Base-by-base conservation (phyloP, 2,329 filamentous ascomycete species). In the Venturia aucupariae region DNA sequence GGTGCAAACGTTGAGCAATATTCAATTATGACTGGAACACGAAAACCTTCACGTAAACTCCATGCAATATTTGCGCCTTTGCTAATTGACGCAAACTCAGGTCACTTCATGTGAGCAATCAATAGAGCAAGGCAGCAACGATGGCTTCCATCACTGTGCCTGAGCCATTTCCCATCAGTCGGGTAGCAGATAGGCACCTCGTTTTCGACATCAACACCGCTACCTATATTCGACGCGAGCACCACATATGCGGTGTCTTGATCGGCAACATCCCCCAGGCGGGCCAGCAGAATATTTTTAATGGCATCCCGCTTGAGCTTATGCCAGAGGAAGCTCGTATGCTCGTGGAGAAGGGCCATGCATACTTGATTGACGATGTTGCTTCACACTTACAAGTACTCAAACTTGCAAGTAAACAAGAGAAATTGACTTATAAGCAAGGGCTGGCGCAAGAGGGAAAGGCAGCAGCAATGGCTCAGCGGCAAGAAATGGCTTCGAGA, bases 281-380 rank as follows among this genome's bases (percentile, higher is more conserved):
- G 65, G 92, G 92, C 6, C 93, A 95, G 70, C 94, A 99, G 77
- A 97, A 96, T 77, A 84, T 96, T 65, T 97, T 97, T 73, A 84
- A 93, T 65, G 90, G 92, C 57, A 78, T 97, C 61, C 94, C 94
- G 2, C 78, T 97, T 32, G 89, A 97, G 79, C 81, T 99, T 55
- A 90, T 94, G 79, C 88, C 90, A 1, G 94, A 97, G 77, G 94
- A 99, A 79, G 92, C 88, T 4, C 84, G 86, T 68, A 78, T 94
- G 63, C 82, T 99, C 35, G 86, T 96, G 65, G 87, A 91, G 69
- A 88, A 87, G 69, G 86, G 84, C 66, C 84, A 86, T 69, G 93
- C 86, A 51, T 90, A 88, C 75, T 82, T 96, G 69, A 86, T 93
- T 70, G 90, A 97, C 74, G 92, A 96, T 76, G 80, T 81, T 62